Percentiles rank a stretch among this genome's conserved stretches.
These are phyloP conservation scores for Hapsidospora chrysogenum DNA, from an alignment of 495 filamentous ascomycete genomes.

Conservation along the genomic window DNA sequence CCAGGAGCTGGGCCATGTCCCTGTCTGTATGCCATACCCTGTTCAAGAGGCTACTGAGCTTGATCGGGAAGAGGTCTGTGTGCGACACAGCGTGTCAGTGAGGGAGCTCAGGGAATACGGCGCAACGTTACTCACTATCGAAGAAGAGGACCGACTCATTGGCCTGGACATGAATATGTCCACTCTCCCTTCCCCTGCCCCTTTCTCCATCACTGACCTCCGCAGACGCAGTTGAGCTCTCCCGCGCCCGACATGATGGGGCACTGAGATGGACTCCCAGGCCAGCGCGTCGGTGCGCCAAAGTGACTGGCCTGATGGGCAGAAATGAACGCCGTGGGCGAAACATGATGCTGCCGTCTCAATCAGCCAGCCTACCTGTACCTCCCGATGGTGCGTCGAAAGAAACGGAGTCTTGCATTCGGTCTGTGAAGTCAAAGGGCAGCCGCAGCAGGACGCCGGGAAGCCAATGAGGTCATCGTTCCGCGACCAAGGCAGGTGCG, in stretches of 20 bases:
- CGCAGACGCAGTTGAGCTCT: constrained; percentile 31
- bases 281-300: too few species aligned
- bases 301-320: too few species aligned
- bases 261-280: too few species aligned
- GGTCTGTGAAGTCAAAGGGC: too few species aligned
- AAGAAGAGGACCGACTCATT: constrained; percentile 79
- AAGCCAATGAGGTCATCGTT: too few species aligned
- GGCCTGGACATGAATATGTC: constrained; percentile 54
- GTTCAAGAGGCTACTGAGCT: constrained; percentile 47
- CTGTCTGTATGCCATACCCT: constrained; percentile 36
- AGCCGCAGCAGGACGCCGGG: too few species aligned
- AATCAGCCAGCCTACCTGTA: too few species aligned
- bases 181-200: constrained; percentile 24
- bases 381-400: too few species aligned
- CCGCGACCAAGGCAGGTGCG: too few species aligned
- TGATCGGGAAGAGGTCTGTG: constrained; percentile 73
- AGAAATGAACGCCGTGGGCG: too few species aligned
- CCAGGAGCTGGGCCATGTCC: constrained; percentile 42
- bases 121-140: constrained; percentile 44
- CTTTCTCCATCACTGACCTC: not conserved
- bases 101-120: not conserved
- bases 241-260: constrained; percentile 11
- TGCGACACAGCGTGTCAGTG: not conserved
- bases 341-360: too few species aligned
- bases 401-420: too few species aligned